These are phyloP conservation scores for Acer yangbiense DNA, from an alignment of 345 rosid species.

Conservation along the genomic window DNA sequence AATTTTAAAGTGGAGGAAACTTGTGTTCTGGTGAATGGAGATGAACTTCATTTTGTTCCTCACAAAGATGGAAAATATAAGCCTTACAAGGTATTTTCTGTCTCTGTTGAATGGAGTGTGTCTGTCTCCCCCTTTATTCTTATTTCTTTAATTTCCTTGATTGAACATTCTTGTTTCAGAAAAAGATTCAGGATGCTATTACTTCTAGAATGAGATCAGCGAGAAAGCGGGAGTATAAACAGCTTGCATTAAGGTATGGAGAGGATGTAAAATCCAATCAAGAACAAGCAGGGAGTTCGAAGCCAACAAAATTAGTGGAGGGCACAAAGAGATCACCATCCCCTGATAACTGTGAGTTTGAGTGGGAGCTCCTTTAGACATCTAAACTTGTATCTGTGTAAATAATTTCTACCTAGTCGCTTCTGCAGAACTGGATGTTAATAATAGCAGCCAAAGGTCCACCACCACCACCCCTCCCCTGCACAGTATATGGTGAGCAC, in stretches of 20 bases:
- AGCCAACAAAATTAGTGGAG: conserved; percentile 27
- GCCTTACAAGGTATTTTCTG: conserved; percentile 60
- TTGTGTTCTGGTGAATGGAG: conserved; percentile 60
- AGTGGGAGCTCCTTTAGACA: conserved; percentile 78
- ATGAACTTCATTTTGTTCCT: conserved; percentile 43
- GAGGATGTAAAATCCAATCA: conserved; percentile 26
- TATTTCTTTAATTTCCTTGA: background rate
- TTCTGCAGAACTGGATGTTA: conserved; percentile 18
- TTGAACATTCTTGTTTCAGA: conserved; percentile 33
- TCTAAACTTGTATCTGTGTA: conserved; percentile 9
- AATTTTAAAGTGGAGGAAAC: conserved; percentile 56
- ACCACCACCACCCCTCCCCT: background rate
- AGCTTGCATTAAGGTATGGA: conserved; percentile 46
- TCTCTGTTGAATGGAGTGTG: background rate
- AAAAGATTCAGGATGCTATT: conserved; percentile 58
- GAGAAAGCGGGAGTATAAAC: conserved; percentile 66
- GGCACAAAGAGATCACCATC: conserved; percentile 25
- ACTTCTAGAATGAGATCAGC: conserved; percentile 56
- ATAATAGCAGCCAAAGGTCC: conserved; percentile 18
- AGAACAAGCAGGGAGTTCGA: conserved; percentile 23
- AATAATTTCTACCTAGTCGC: conserved; percentile 10
- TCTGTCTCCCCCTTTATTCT: background rate
- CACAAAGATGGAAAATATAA: conserved; percentile 40
- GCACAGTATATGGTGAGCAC: background rate
- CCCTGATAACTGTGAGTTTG: conserved; percentile 47